Percentiles rank a stretch among this genome's conserved stretches.
phyloP scores from a whole-genome alignment of 2,329 filamentous ascomycete genomes.

The Epichloe sylvatica region DNA sequence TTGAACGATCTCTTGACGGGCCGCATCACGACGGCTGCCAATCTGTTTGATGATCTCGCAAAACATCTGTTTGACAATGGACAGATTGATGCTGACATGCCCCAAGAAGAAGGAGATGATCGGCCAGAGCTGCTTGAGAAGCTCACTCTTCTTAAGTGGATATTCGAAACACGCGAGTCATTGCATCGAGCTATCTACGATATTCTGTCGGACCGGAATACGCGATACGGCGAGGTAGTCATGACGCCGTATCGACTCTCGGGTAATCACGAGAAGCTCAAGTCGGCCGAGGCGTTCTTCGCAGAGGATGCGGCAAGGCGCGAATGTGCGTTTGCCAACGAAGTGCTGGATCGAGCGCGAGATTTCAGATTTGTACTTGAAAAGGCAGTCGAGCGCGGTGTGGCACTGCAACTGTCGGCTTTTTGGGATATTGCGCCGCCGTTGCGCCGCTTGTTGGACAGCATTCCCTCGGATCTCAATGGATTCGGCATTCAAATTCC shows the following conservation, averaged over 20 bases:
- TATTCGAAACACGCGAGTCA: slow-evolving; percentile 85
- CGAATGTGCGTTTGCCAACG: slow-evolving; percentile 54
- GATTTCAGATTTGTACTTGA: slow-evolving; percentile 70
- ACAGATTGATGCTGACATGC: slow-evolving; percentile 56
- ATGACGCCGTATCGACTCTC: slow-evolving; percentile 65
- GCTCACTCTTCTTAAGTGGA: slow-evolving; percentile 87
- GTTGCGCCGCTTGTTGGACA: slow-evolving; percentile 63
- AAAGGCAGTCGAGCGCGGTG: slow-evolving; percentile 70
- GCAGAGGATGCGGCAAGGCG: slow-evolving; percentile 61
- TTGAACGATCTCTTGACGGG: slow-evolving; percentile 67
- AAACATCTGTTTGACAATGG: slow-evolving; percentile 56
- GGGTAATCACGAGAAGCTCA: slow-evolving; percentile 64
- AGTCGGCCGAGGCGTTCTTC: slow-evolving; percentile 71
- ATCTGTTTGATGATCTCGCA: slow-evolving; percentile 64
- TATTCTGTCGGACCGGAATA: slow-evolving; percentile 69
- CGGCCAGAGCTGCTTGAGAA: slow-evolving; percentile 89
- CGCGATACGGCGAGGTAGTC: slow-evolving; percentile 74
- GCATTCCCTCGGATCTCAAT: slow-evolving; percentile 49
- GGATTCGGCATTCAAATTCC: slow-evolving; percentile 67
- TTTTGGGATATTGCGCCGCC: slow-evolving; percentile 97
- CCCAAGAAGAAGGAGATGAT: slow-evolving; percentile 90
- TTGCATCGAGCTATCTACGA: slow-evolving; percentile 78
- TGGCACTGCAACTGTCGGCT: slow-evolving; percentile 80
- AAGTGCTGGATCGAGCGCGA: slow-evolving; percentile 57
- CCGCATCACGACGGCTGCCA: slow-evolving; percentile 58